Evolutionary conservation across 371 early-diverging fungal species (phyloP), one percentile per base, ranked within the genome.

Genomic region (Amoeboaphelidium protococcarum): DNA sequence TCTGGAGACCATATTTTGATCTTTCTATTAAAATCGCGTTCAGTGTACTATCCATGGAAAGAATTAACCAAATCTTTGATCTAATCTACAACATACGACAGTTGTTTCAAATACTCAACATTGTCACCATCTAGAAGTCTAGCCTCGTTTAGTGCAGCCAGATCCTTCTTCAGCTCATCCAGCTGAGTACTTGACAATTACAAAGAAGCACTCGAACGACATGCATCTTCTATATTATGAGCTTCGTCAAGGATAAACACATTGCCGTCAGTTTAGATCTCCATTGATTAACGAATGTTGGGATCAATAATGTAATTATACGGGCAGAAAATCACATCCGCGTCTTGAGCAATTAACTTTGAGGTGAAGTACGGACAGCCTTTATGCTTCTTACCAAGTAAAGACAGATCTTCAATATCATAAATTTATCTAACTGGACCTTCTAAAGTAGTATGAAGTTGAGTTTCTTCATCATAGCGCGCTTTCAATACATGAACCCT

Each of bases 161-260:
- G 26, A n/a, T 49, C 20, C 19, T 22, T 26, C 42, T 57, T 51
- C 26, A 47, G 52, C 3, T 48, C 45, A 19, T 54, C 56, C 12
- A 62, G 42, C 6, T 44, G 23, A 23, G 42, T 41, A 3, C 44
- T 57, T 1, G 37, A 31, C 6, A 68, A 21, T 31, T 62, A 57
- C 25, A 61, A 23, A 22, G 62, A 63, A 1, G 59, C 65, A 6
- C 62, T 50, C 12, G 53, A 47, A 22, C 58, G 21, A 48, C 60
- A 57, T 12, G 47, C 49, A 44, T 58, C 58, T 43, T 72, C 72
- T 31, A 69, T 59, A 45, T 72, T 72, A 51, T 67, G 67, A 24
- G 68, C 69, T 46, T 66, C 70, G 51, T 72, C 73, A 41, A 72
- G 52, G 37, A 72, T 61, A 13, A 72, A 41, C 16, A 64, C 49